Evolutionary conservation across 345 rosid species (phyloP), one percentile per base, ranked within the genome.

Genomic region (Microcos paniculata): DNA sequence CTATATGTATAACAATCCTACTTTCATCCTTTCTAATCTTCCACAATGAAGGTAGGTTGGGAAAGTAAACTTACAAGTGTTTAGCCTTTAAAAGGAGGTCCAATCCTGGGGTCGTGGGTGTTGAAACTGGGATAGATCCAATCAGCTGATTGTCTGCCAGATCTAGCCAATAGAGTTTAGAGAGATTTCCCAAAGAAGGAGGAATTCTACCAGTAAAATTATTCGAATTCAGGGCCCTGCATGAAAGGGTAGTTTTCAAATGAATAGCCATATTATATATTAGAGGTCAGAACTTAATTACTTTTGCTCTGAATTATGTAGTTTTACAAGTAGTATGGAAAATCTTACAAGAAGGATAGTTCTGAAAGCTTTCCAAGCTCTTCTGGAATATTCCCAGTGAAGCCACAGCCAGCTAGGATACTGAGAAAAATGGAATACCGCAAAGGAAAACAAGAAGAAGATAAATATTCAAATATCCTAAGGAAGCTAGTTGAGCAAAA

Each of bases 191-290:
- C 77, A 96, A 59, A 26, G 98, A 86, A 30, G 94, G 80, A 13
- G 98, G 99, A 63, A 96, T 92, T 64, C 45, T 78, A 42, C 97
- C 98, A 0, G 89, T 90, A 73, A 96, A 90, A 76, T 96, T 91
- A 83, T 93, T 96, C n/a, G 93, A 88, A 82, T 96, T 93, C 82
- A 96, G 86, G 66, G 99, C 99, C 91, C 98, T 96, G 86, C 62
- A 38, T 26, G 40, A 35, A 16, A 42, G 12, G 16, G 53, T 70
- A 74, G 62, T 11, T 65, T 74, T 35, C 52, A 66, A 73, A 67
- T 65, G 74, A 81, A 66, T 30, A 28, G 56, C 8, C 15, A 38
- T 35, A 35, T n/a, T n/a, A n/a, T n/a, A n/a, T n/a, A n/a, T 8
- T 19, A 49, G 12, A 28, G 18, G 1, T 30, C 2, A 19, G 33